phyloP scores from a whole-genome alignment of 106 monocot genomes.

The Allium fistulosum region DNA sequence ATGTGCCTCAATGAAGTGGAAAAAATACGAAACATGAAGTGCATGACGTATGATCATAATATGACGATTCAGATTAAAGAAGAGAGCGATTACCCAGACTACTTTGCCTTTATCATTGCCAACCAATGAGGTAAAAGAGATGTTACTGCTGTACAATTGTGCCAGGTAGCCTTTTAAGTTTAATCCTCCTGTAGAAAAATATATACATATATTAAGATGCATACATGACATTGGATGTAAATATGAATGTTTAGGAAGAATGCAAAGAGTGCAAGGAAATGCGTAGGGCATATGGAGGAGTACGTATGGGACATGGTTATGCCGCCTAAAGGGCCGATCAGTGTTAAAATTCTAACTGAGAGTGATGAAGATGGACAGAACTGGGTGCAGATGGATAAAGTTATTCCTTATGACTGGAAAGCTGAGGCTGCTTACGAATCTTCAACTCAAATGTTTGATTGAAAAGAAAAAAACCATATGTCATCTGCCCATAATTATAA shows the following conservation, averaged over 20 bases:
- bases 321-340: slow-evolving; percentile 22
- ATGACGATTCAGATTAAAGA: slow-evolving; percentile 24
- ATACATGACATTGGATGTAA: background rate
- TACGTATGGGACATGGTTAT: slow-evolving; percentile 25
- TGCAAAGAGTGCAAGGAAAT: slow-evolving; percentile 15
- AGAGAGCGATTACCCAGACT: slow-evolving; percentile 22
- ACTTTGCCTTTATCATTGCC: slow-evolving; percentile 15
- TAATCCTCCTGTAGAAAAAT: background rate
- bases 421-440: slow-evolving; percentile 12
- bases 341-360: slow-evolving; percentile 1
- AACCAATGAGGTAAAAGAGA: slow-evolving; percentile 28
- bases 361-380: slow-evolving; percentile 7
- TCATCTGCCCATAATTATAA: no score
- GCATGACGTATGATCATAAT: no score
- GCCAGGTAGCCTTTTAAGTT: slow-evolving; percentile 6
- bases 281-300: slow-evolving; percentile 24
- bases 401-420: no score
- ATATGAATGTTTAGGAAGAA: slow-evolving; percentile 9
- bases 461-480: no score
- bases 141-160: slow-evolving; percentile 15
- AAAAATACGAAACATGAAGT: no score
- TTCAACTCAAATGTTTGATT: background rate
- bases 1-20: no score
- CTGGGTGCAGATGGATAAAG: slow-evolving; percentile 9
- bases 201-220: background rate